Percentiles rank a stretch among this genome's conserved stretches.
phyloP scores from a whole-genome alignment of 75 land plant species.

The Pinus albicaulis region DNA sequence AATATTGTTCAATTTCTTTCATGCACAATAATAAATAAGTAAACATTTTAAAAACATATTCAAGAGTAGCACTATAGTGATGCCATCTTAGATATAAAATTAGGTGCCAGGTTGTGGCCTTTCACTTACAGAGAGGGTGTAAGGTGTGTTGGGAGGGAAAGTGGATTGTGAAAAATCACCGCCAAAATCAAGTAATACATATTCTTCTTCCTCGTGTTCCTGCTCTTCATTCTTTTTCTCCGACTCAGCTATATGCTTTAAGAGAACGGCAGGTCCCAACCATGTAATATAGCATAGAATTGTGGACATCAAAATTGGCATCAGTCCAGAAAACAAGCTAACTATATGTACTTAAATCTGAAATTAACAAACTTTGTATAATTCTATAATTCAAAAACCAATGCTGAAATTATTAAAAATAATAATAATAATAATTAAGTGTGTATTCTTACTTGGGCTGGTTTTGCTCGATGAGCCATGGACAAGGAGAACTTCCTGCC shows the following conservation, averaged over 20 bases:
- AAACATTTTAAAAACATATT: background rate
- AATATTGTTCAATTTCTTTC: background rate
- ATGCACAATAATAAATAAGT: background rate
- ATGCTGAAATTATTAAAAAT: too few relatives aligned
- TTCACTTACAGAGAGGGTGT: slow-evolving; percentile 39
- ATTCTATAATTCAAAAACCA: too few relatives aligned
- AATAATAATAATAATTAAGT: background rate
- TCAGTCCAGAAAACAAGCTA: background rate
- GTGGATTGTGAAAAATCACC: slow-evolving; percentile 24
- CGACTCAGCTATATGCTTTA: background rate
- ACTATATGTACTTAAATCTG: background rate
- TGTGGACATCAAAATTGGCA: background rate
- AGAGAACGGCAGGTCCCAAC: background rate
- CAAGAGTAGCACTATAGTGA: background rate
- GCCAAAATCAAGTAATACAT: slow-evolving; percentile 32
- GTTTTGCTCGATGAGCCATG: background rate
- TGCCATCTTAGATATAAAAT: background rate
- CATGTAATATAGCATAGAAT: background rate
- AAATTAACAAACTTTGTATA: too few relatives aligned
- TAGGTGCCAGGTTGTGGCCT: background rate
- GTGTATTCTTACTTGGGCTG: background rate
- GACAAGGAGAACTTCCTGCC: background rate
- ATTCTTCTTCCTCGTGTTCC: slow-evolving; percentile 37
- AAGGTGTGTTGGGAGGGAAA: slow-evolving; percentile 26
- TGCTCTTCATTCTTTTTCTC: slow-evolving; percentile 10